Conservation (phyloP, 345 rosid species). For the Acer yangbiense region DNA sequence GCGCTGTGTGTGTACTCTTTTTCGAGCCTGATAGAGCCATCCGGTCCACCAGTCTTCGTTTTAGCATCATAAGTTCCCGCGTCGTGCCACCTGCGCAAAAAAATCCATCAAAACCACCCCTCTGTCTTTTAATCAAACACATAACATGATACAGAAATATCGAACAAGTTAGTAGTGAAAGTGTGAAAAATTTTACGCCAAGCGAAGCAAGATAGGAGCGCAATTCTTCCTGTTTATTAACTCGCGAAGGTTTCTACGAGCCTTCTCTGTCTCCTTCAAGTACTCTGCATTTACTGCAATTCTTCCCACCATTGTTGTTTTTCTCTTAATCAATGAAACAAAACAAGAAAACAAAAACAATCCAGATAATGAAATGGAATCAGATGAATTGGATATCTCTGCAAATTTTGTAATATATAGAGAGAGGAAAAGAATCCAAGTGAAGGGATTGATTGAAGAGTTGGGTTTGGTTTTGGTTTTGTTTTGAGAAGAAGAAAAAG, state of each 20-base stretch:
- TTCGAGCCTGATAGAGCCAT: conserved; percentile 74
- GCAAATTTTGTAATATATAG: too few relatives aligned
- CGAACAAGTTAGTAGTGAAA: neutral
- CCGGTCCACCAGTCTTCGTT: conserved; percentile 82
- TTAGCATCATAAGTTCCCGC: conserved; percentile 90
- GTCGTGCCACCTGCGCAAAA: conserved; percentile 67
- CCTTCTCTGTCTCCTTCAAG: conserved; percentile 66
- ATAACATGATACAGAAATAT: neutral
- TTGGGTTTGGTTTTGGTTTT: neutral
- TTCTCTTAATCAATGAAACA: neutral
- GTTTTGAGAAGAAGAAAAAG: neutral
- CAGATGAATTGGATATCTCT: neutral
- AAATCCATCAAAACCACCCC: too few relatives aligned
- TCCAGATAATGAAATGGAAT: neutral
- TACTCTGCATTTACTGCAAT: conserved; percentile 47
- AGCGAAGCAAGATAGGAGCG: conserved; percentile 90
- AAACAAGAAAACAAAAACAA: neutral
- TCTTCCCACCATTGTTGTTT: conserved; percentile 33
- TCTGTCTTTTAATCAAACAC: neutral
- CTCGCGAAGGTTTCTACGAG: conserved; percentile 76
- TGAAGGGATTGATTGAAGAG: conserved; percentile 2
- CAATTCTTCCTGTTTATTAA: conserved; percentile 66
- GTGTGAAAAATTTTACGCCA: conserved; percentile 59
- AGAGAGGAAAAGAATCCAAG: neutral
- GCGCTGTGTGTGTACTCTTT: conserved; percentile 49